Evolutionary conservation across 192 early-diverging fungal species (phyloP), one percentile per base, ranked within the genome.

Genomic region (Backusella liffmaniae): DNA sequence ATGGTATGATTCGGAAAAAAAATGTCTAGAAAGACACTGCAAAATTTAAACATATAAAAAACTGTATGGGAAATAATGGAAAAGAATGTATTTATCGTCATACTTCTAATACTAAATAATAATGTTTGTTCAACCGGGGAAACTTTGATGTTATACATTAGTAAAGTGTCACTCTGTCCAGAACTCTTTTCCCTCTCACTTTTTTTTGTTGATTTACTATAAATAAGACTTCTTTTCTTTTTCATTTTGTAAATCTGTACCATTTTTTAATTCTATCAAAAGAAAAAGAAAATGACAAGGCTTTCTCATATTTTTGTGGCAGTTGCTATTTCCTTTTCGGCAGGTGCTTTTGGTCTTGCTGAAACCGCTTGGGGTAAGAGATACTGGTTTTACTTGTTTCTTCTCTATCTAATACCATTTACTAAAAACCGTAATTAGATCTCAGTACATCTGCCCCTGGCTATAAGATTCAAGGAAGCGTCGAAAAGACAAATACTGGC

Each of bases 401-500:
- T 12, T 62, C 12, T 29, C 10, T 2, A 62, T 8, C 12, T 29
- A 62, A 23, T 13, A 29, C 0, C 56, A 62, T 26, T 29, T 8
- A 12, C 12, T 29, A 12, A 62, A 18, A 49, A n/a, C 42, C 46
- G n/a, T 16, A 49, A 49, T 29, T 29, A 62, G 56, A 62, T 62
- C 56, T 62, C 0, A 77, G 51, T 16, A 34, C 32, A 18, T 18
- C 51, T 35, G 77, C 77, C 26, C 46, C 70, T 39, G 77, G 77
- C 35, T 78, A 78, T 46, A 70, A 67, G 26, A 72, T 78, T 4
- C 15, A 72, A 23, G 77, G 77, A 26, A 29, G 42, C 5, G 71
- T 62, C 10, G 32, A 73, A 21, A 44, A 67, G 4, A 78, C 77
- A 7, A 36, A 73, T 18, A 67, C 71, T 3, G 77, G 77, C 4